Evolutionary conservation across 2,329 filamentous ascomycete genomes (phyloP).

Genomic region (Diaporthe batatas): DNA sequence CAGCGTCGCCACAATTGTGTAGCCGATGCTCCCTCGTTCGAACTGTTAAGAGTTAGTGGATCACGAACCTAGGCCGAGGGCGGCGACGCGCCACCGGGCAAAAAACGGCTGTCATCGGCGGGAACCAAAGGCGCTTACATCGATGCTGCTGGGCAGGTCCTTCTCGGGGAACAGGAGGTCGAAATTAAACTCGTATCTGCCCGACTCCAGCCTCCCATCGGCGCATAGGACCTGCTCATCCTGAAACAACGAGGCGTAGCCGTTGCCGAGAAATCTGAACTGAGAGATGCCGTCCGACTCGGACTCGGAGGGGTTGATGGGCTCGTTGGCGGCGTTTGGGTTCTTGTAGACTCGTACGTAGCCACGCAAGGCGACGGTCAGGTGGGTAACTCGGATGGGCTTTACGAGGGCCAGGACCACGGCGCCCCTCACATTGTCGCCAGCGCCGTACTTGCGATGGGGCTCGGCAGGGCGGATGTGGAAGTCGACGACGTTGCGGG

Average conservation of each 20-base stretch:
- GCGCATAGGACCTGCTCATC: slow-evolving; percentile 86
- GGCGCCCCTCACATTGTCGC: slow-evolving; percentile 79
- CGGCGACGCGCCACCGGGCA: slow-evolving; percentile 14
- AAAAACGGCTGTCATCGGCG: not conserved
- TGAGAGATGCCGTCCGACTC: slow-evolving; percentile 52
- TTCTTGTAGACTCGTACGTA: slow-evolving; percentile 85
- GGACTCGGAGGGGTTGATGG: slow-evolving; percentile 57
- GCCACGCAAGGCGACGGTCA: slow-evolving; percentile 82
- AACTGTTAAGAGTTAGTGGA: slow-evolving; percentile 70
- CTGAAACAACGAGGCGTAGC: slow-evolving; percentile 84
- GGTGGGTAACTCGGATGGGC: slow-evolving; percentile 81
- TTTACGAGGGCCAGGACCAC: slow-evolving; percentile 81
- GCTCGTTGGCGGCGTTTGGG: slow-evolving; percentile 66
- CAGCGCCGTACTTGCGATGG: slow-evolving; percentile 80
- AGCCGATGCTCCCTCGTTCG: slow-evolving; percentile 92
- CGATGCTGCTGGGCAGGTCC: slow-evolving; percentile 87
- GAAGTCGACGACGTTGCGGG: slow-evolving; percentile 81
- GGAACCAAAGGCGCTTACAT: slow-evolving; percentile 71
- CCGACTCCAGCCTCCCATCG: slow-evolving; percentile 79
- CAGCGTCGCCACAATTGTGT: slow-evolving; percentile 89
- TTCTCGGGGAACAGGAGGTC: slow-evolving; percentile 53
- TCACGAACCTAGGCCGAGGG: not conserved
- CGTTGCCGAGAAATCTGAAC: slow-evolving; percentile 78
- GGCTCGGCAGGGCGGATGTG: slow-evolving; percentile 83
- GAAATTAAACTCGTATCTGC: slow-evolving; percentile 81